phyloP scores from a whole-genome alignment of 768 basidiomycete species.

The Naganishia vishniacii region DNA sequence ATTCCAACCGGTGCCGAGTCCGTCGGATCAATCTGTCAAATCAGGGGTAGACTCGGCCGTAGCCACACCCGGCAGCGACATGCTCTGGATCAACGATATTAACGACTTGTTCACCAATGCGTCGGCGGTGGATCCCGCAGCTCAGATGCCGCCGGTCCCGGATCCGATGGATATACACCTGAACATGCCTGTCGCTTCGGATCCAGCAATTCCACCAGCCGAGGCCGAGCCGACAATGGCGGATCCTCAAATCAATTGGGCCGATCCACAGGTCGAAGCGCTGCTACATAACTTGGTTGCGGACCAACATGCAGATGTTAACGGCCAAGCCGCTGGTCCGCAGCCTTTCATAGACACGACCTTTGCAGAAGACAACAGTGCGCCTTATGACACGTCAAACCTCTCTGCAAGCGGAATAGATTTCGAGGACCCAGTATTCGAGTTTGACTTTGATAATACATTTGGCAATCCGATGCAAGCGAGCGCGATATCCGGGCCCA shows the following conservation, averaged over 20 bases:
- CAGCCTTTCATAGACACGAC: neutral
- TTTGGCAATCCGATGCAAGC: slow-evolving; percentile 11
- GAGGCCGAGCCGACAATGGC: neutral
- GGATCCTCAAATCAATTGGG: neutral
- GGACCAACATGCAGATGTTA: neutral
- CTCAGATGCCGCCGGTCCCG: neutral
- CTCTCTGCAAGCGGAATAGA: slow-evolving; percentile 1
- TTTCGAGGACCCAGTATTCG: slow-evolving; percentile 7
- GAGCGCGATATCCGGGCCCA: slow-evolving; percentile 13
- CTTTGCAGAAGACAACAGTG: neutral
- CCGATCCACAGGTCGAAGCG: slow-evolving; percentile 6
- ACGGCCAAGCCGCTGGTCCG: neutral
- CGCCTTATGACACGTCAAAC: slow-evolving; percentile 1
- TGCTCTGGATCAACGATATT: slow-evolving; percentile 17
- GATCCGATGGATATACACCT: neutral
- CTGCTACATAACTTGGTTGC: slow-evolving; percentile 2
- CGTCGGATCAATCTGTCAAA: neutral
- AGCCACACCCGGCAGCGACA: neutral
- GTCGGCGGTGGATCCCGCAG: slow-evolving; percentile 9
- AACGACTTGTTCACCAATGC: slow-evolving; percentile 11
- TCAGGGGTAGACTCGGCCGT: neutral
- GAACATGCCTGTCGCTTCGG: neutral
- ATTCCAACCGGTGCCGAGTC: slow-evolving; percentile 12
- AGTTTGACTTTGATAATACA: slow-evolving; percentile 12
- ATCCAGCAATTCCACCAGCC: neutral